Base-by-base conservation (phyloP, 805 yeast species). In the Wickerhamiella siamensis region DNA sequence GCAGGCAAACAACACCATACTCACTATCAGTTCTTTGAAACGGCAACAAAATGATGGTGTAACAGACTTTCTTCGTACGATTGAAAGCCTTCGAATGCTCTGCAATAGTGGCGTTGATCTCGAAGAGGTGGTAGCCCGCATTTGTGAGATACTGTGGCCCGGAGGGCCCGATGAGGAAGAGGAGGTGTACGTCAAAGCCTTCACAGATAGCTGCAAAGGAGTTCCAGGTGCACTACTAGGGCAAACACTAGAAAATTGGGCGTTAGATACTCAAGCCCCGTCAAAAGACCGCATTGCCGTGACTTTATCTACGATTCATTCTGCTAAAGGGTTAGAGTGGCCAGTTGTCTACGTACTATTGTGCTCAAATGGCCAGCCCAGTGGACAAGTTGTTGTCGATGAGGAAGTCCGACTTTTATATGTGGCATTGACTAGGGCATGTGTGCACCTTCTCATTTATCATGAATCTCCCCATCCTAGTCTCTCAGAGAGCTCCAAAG, bases 251-350 rank as follows among this genome's bases (percentile, higher is more conserved):
- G 34, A 36, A 3, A 24, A 45, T 5, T 43, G 52, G 47, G 36
- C 57, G 0, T 45, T 57, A 8, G 45, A 47, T 2, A 42, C 48
- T 2, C n/a, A n/a, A n/a, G 21, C 22, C 15, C 37, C 18, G 4
- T 29, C 40, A 3, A 36, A 20, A 8, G 35, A 42, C 3, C 27
- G 9, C 1, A 42, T 45, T 1, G 51, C 51, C n/a, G 68, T 75
- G 1, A 60, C 71, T 0, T 60, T 88, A 0, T 79, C 94, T 0
- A 91, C 97, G 0, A 79, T 88, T 10, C 98, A 88, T 56, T 83
- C 86, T 0, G 76, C 96, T 1, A 88, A 88, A 57, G 98, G 98
- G 1, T 65, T 87, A 2, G 98, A 88, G 56, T 88, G 97, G 96
- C 88, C 94, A 0, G 74, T 83, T 12, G 96, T 88, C 0, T 83